phyloP scores from a whole-genome alignment of 2,329 filamentous ascomycete species.

The Aspergillus costaricaensis region DNA sequence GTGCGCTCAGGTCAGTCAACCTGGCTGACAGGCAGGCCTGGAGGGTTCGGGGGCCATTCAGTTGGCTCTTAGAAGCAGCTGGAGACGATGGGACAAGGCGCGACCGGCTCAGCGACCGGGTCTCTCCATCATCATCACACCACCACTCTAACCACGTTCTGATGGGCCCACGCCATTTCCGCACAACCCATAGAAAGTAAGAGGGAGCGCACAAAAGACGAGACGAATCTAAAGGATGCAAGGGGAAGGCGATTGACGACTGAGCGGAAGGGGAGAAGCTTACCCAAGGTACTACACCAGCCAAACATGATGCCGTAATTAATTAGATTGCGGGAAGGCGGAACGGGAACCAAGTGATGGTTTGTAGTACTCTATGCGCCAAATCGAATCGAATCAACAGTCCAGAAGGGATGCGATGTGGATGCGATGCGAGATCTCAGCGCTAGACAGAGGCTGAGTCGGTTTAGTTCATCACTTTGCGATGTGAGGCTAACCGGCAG shows the following conservation, averaged over 20 bases:
- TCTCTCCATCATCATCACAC: neutral
- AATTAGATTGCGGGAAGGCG: neutral
- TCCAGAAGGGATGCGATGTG: neutral
- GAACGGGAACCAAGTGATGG: neutral
- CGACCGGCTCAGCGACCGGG: neutral
- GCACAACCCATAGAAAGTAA: neutral
- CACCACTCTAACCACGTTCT: neutral
- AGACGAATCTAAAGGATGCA: neutral
- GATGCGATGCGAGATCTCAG: constrained; percentile 3
- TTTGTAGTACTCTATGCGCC: neutral
- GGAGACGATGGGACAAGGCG: neutral
- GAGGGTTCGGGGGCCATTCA: neutral
- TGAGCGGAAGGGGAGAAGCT: constrained; percentile 16
- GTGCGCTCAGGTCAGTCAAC: neutral
- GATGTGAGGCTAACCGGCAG: neutral
- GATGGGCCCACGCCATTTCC: neutral
- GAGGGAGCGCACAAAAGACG: neutral
- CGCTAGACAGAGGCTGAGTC: neutral
- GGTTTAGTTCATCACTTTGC: neutral
- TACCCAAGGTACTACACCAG: constrained; percentile 37
- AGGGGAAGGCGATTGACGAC: neutral
- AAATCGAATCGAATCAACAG: neutral
- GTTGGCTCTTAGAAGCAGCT: too few species aligned
- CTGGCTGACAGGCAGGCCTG: neutral
- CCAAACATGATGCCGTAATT: constrained; percentile 33